phyloP scores from a whole-genome alignment of 2,329 filamentous ascomycete species.

The Cladosporium sp. region DNA sequence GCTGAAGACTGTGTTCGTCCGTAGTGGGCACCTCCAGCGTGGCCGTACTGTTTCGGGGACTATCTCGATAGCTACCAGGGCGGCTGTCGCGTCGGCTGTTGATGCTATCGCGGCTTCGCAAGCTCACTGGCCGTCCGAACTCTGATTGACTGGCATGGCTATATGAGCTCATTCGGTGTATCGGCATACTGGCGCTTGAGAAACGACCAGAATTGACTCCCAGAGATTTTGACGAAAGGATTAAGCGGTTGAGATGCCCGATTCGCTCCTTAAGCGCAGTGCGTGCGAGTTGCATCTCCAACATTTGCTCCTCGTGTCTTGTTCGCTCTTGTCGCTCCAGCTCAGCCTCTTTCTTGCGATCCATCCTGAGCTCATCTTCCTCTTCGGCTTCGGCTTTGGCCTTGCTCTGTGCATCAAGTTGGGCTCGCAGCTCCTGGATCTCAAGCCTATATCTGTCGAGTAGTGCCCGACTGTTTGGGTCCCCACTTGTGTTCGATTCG shows the following conservation, averaged over 20 bases:
- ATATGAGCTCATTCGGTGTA: slow-evolving; percentile 39
- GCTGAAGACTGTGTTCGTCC: slow-evolving; percentile 31
- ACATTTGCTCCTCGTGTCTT: slow-evolving; percentile 88
- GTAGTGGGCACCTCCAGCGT: slow-evolving; percentile 45
- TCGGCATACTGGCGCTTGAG: slow-evolving; percentile 43
- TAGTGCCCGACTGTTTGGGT: slow-evolving; percentile 82
- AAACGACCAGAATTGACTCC: slow-evolving; percentile 84
- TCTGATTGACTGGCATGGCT: slow-evolving; percentile 39
- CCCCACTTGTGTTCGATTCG: slow-evolving; percentile 78
- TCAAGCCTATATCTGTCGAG: slow-evolving; percentile 93
- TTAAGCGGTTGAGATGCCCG: slow-evolving; percentile 91
- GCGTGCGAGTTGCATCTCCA: slow-evolving; percentile 96
- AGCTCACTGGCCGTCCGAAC: slow-evolving; percentile 36
- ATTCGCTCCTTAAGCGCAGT: slow-evolving; percentile 97
- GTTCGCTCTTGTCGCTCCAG: slow-evolving; percentile 72
- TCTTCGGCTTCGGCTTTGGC: slow-evolving; percentile 61
- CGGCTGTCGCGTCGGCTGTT: slow-evolving; percentile 31
- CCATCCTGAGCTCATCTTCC: slow-evolving; percentile 70
- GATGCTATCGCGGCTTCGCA: slow-evolving; percentile 34
- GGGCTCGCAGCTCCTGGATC: slow-evolving; percentile 76
- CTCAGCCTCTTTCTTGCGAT: slow-evolving; percentile 68
- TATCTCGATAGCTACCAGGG: slow-evolving; percentile 26
- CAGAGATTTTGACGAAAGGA: slow-evolving; percentile 91
- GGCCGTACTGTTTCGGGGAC: slow-evolving; percentile 7
- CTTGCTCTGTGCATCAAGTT: slow-evolving; percentile 82